These are phyloP conservation scores for Taphrina betulina DNA, from an alignment of 1,139 yeast species.

Conservation along the genomic window DNA sequence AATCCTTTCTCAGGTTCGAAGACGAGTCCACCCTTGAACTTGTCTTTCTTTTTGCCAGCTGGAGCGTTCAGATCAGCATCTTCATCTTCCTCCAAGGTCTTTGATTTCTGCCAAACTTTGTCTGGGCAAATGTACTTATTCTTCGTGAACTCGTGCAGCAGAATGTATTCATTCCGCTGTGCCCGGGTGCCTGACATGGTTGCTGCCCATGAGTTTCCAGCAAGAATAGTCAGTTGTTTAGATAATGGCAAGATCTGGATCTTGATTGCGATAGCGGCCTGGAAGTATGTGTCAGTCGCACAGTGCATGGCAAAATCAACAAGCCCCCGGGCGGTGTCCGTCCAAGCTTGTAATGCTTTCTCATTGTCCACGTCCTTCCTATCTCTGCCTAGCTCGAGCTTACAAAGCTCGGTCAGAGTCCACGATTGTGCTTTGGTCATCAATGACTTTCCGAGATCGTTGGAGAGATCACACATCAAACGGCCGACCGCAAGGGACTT, in stretches of 20 bases:
- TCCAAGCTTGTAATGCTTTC: slow-evolving; percentile 50
- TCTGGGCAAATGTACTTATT: slow-evolving; percentile 87
- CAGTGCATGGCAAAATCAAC: slow-evolving; percentile 72
- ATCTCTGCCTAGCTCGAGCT: slow-evolving; percentile 64
- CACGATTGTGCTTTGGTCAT: slow-evolving; percentile 90
- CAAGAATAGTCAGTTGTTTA: slow-evolving; percentile 85
- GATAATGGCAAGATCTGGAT: slow-evolving; percentile 85
- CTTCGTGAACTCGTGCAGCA: slow-evolving; percentile 85
- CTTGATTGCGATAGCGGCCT: slow-evolving; percentile 74
- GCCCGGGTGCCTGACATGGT: slow-evolving; percentile 95
- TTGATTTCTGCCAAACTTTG: slow-evolving; percentile 45
- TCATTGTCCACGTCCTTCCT: slow-evolving; percentile 65
- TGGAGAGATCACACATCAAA: slow-evolving; percentile 85
- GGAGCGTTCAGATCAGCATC: slow-evolving; percentile 42
- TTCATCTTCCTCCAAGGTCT: slow-evolving; percentile 39
- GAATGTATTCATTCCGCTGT: slow-evolving; percentile 90
- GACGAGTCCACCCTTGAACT: slow-evolving; percentile 93
- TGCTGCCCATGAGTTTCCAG: slow-evolving; percentile 97
- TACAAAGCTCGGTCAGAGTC: slow-evolving; percentile 90
- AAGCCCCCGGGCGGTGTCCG: slow-evolving; percentile 63
- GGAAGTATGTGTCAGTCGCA: slow-evolving; percentile 59
- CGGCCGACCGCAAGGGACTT: slow-evolving; percentile 82
- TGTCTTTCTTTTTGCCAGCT: slow-evolving; percentile 65
- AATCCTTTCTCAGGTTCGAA: slow-evolving; percentile 96
- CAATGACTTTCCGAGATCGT: slow-evolving; percentile 91